phyloP scores from a whole-genome alignment of 495 filamentous ascomycete species.

The Talaromyces borbonicus region DNA sequence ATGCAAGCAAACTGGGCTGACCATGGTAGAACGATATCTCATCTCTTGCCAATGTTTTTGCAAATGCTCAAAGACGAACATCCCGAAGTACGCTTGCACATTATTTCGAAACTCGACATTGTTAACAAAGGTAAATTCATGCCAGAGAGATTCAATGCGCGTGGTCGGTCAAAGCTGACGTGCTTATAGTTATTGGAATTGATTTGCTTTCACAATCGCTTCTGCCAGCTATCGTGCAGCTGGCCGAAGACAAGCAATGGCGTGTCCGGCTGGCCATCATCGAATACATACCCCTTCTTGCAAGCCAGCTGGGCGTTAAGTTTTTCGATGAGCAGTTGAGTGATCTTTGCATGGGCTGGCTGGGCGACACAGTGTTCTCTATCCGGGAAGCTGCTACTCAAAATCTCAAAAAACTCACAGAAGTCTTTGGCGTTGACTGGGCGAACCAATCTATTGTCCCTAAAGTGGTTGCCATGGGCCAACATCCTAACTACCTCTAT shows the following conservation, averaged over 20 bases:
- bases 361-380: conserved; percentile 98
- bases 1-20: conserved; percentile 7
- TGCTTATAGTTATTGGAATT: conserved; percentile 76
- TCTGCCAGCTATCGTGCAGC: conserved; percentile 93
- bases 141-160: background rate
- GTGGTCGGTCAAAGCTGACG: conserved; percentile 8
- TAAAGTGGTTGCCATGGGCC: conserved; percentile 96
- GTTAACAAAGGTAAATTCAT: conserved; percentile 76
- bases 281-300: conserved; percentile 95
- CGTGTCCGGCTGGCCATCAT: conserved; percentile 96
- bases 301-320: conserved; percentile 88
- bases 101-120: conserved; percentile 95
- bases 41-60: conserved; percentile 96
- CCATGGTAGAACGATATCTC: conserved; percentile 69
- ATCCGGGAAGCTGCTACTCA: conserved; percentile 95
- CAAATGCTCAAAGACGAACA: conserved; percentile 99
- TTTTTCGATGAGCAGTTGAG: conserved; percentile 98
- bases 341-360: conserved; percentile 94
- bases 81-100: conserved; percentile 93
- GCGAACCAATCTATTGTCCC: conserved; percentile 95
- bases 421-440: conserved; percentile 97
- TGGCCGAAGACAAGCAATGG: conserved; percentile 99
- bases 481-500: conserved; percentile 97
- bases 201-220: conserved; percentile 93
- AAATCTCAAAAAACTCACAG: conserved; percentile 95